Evolutionary conservation across 805 yeast species (phyloP).

Genomic region (Wickerhamiella siamensis): DNA sequence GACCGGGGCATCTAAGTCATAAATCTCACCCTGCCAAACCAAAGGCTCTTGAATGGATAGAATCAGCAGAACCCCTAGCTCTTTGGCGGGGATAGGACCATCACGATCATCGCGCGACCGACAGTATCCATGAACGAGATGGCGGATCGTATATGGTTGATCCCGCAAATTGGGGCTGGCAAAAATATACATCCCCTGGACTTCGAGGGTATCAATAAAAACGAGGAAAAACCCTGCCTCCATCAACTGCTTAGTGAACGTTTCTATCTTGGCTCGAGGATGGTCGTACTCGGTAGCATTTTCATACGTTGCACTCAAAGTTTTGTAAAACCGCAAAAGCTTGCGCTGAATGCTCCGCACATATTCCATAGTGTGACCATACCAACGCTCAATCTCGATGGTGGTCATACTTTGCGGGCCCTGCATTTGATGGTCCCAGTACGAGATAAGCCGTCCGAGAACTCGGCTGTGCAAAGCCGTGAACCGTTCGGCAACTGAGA

Average conservation of each 20-base stretch:
- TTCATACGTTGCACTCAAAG: constrained; percentile 53
- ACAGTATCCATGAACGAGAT: constrained; percentile 22
- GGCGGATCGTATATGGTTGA: constrained; percentile 25
- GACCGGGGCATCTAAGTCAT: constrained; percentile 32
- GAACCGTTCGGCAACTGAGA: constrained; percentile 66
- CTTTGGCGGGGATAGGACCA: constrained; percentile 5
- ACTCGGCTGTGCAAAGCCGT: constrained; percentile 51
- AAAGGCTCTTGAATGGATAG: constrained; percentile 71
- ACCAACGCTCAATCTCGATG: constrained; percentile 39
- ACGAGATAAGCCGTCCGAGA: constrained; percentile 51
- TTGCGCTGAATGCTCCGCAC: constrained; percentile 52
- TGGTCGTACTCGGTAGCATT: constrained; percentile 40
- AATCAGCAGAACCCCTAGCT: constrained; percentile 50
- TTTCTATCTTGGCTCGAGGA: constrained; percentile 25
- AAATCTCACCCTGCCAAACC: constrained; percentile 77
- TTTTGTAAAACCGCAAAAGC: constrained; percentile 59
- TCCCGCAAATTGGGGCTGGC: constrained; percentile 47
- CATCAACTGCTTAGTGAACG: constrained; percentile 42
- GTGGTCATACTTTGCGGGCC: constrained; percentile 37
- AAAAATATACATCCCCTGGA: constrained; percentile 64
- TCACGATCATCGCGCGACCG: constrained; percentile 16
- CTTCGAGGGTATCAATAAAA: constrained; percentile 56
- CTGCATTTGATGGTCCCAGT: constrained; percentile 55
- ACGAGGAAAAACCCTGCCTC: constrained; percentile 62
- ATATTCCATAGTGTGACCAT: constrained; percentile 26